A percentile compares a stretch with the other conserved stretches of the same genome.
These are phyloP conservation scores for Tranzscheliella williamsii DNA, from an alignment of 1,284 basidiomycete species.

Conservation along the genomic window DNA sequence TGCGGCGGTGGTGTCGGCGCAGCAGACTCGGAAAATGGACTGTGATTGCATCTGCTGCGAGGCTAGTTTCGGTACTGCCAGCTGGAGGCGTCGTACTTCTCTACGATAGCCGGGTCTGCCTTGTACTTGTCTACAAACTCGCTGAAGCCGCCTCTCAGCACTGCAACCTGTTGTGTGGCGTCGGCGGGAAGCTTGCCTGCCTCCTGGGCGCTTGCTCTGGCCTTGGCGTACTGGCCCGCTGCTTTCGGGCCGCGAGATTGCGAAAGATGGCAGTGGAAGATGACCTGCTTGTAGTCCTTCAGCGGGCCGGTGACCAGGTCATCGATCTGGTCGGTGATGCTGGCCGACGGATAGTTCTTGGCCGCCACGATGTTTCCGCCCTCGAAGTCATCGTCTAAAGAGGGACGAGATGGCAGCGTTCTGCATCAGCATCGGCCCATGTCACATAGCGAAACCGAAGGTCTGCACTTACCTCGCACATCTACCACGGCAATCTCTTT, in stretches of 20 bases:
- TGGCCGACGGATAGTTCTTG: constrained; percentile 47
- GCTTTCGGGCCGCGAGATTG: constrained; percentile 61
- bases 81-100: constrained; percentile 52
- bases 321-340: constrained; percentile 42
- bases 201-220: constrained; percentile 30
- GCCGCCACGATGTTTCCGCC: constrained; percentile 61
- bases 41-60: neutral
- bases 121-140: constrained; percentile 58
- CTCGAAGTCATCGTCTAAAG: constrained; percentile 58
- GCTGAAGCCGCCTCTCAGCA: constrained; percentile 60
- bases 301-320: constrained; percentile 48
- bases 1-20: too few species aligned
- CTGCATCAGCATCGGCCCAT: too few species aligned
- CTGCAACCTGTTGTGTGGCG: constrained; percentile 50
- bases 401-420: too few species aligned
- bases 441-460: too few species aligned
- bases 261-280: constrained; percentile 61
- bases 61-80: constrained; percentile 49
- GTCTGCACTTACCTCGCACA: constrained; percentile 42
- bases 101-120: constrained; percentile 52
- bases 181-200: constrained; percentile 7
- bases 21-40: too few species aligned
- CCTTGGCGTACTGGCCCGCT: constrained; percentile 59
- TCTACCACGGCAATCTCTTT: constrained; percentile 51
- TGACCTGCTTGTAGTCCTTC: constrained; percentile 49